A percentile compares a stretch with the other conserved stretches of the same genome.
These are phyloP conservation scores for Aspergillus cejpii DNA, from an alignment of 2,329 filamentous ascomycete genomes.

Conservation along the genomic window DNA sequence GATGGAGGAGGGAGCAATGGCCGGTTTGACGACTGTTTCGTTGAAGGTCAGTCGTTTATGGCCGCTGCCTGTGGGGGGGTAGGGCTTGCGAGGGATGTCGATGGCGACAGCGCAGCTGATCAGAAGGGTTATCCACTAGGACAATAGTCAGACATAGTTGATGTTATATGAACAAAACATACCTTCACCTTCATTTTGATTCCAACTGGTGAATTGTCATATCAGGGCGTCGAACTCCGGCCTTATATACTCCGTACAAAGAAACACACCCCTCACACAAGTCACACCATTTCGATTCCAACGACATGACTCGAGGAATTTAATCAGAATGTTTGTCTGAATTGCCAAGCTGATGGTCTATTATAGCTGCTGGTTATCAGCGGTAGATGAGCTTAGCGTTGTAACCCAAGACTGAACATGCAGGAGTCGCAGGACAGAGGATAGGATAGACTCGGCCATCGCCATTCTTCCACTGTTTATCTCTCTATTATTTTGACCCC, in stretches of 20 bases:
- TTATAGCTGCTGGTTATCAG: neutral
- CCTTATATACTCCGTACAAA: neutral
- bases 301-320: no score
- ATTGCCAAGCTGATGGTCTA: neutral
- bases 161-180: neutral
- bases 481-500: constrained; percentile 61
- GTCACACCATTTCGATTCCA: neutral
- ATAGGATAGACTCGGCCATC: neutral
- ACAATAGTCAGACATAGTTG: neutral
- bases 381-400: constrained; percentile 4
- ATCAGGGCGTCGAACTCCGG: neutral
- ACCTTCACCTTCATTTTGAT: constrained; percentile 14
- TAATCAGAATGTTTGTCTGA: no score
- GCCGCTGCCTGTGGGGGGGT: constrained; percentile 52
- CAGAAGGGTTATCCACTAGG: constrained; percentile 8
- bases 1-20: constrained; percentile 43
- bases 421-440: neutral
- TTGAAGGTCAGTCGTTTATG: constrained; percentile 55
- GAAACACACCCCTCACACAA: no score
- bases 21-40: constrained; percentile 48
- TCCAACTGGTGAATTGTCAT: neutral
- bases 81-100: constrained; percentile 49
- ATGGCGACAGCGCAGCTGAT: constrained; percentile 28
- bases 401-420: constrained; percentile 7
- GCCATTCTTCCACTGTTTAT: no score